phyloP scores from a whole-genome alignment of 2,329 filamentous ascomycete genomes.

The Rhynchosporium agropyri region DNA sequence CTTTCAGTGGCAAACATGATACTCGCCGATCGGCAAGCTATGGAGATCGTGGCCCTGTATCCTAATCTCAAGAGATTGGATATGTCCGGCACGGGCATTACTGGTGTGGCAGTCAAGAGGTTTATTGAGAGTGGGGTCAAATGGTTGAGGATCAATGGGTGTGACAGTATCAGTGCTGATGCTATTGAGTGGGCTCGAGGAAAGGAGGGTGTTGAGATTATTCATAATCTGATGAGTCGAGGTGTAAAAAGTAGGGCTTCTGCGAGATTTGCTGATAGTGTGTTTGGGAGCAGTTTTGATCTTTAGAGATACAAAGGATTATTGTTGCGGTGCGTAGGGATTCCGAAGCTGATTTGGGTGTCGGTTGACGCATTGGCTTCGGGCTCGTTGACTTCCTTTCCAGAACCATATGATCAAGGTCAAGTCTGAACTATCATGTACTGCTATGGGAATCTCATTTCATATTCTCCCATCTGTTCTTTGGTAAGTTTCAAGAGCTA shows the following conservation, averaged over 20 bases:
- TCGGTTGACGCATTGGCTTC: neutral
- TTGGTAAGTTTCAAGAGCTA: neutral
- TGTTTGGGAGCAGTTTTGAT: constrained; percentile 14
- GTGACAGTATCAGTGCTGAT: constrained; percentile 36
- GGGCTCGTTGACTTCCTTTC: neutral
- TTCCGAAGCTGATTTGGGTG: neutral
- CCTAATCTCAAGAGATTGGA: constrained; percentile 38
- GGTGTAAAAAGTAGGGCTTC: neutral
- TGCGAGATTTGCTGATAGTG: constrained; percentile 16
- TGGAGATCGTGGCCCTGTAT: constrained; percentile 34
- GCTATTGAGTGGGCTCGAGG: constrained; percentile 41
- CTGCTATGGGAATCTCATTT: too few relatives aligned
- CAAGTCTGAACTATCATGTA: neutral
- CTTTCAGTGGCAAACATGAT: constrained; percentile 29
- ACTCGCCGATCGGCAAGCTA: constrained; percentile 27
- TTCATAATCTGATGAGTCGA: constrained; percentile 9
- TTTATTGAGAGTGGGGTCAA: constrained; percentile 39
- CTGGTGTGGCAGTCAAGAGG: constrained; percentile 42
- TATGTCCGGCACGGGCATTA: constrained; percentile 38
- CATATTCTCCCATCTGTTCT: neutral
- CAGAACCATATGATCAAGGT: neutral
- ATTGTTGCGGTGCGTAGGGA: neutral
- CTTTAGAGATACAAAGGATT: neutral
- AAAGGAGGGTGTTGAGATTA: constrained; percentile 37
- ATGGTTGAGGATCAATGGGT: constrained; percentile 37